Conservation (phyloP, 345 rosid genomes). For the Syzygium aromaticum region DNA sequence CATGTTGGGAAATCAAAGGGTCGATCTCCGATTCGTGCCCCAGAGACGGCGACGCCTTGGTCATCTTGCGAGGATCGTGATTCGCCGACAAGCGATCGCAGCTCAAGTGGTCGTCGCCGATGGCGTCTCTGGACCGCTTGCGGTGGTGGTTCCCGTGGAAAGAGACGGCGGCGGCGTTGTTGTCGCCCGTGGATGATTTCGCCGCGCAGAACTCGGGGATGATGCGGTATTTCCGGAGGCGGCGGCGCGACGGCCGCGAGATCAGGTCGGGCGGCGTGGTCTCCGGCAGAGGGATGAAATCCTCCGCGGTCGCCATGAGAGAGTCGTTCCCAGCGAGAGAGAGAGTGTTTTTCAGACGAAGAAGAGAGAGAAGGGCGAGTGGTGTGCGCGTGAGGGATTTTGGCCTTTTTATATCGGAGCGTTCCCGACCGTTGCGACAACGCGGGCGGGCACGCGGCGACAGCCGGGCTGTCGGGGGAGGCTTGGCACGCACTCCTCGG, state of each 20-base stretch:
- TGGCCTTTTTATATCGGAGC: neutral
- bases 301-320: neutral
- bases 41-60: conserved; percentile 17
- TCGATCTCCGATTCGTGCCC: conserved; percentile 44
- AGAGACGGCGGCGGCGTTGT: neutral
- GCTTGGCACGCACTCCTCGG: too few species aligned
- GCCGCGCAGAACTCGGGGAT: neutral
- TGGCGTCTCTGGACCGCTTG: conserved; percentile 23
- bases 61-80: conserved; percentile 13
- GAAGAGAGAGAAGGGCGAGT: neutral
- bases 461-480: neutral
- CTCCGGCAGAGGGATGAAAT: neutral
- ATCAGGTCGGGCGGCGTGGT: neutral
- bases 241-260: neutral
- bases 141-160: neutral
- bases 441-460: neutral
- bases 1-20: conserved; percentile 32
- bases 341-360: neutral
- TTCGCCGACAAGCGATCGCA: neutral
- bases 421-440: neutral
- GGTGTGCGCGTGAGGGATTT: neutral
- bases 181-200: neutral
- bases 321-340: neutral
- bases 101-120: conserved; percentile 13
- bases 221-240: neutral